Base-by-base conservation (phyloP, 257 asterid genomes). In the Solanum okadae region DNA sequence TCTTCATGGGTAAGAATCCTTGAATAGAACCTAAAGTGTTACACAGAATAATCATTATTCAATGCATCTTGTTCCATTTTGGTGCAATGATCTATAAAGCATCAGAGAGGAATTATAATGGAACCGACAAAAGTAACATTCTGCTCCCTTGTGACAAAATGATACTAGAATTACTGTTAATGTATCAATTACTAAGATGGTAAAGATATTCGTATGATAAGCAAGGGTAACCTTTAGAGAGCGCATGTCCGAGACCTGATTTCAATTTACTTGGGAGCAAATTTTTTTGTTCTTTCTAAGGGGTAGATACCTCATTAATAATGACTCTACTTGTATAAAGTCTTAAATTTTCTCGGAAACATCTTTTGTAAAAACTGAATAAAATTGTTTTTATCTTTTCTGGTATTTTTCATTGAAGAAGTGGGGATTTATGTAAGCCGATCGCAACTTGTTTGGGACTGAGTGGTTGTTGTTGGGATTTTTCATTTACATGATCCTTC, bases 1-100 rank as follows among this genome's bases (percentile, higher is more conserved):
- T 89, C 95, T 97, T 90, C 96, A 93, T 42, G 93, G 98, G 99
- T 96, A 95, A 89, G 95, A 25, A 67, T 72, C 86, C 83, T 88
- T 83, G 15, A 52, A 25, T 12, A 67, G 73, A 67, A 88, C 68
- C 14, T 83, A 78, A 38, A 23, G 0, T 0, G 37, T 79, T 46
- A 8, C 3, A 1, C 65, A 46, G 8, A 16, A 27, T 16, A 46
- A 3, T 11, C 4, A 81, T 44, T 44, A 46, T 46, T 27, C 7
- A 40, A 13, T 42, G 35, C 23, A 4, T 86, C 70, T 86, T 71
- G 23, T 86, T 34, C n/a, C 27, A 11, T 29, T 12, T 27, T 86
- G 83, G 67, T 70, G 13, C 49, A 71, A 86, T 86, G 27, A 86
- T 71, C 67, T 27, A 27, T 25, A 44, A 79, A 42, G 20, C 40